Evolutionary conservation across 2,329 filamentous ascomycete genomes (phyloP), one percentile per base, ranked within the genome.

Genomic region (Exophiala aquamarina): DNA sequence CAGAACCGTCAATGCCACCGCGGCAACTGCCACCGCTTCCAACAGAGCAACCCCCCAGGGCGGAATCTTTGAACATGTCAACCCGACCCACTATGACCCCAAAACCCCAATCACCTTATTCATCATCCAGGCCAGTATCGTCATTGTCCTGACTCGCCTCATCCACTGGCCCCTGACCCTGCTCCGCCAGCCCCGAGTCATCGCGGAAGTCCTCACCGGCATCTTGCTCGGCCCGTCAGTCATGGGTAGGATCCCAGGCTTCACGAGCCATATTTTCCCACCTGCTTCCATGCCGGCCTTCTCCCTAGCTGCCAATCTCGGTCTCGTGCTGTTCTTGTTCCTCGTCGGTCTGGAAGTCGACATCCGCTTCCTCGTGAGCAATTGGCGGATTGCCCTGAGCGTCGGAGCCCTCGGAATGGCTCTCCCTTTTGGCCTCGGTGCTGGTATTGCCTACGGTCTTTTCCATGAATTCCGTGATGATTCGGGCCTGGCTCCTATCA

Each of bases 321-420:
- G 90, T 4, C 72, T 95, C 42, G 79, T 94, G 11, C 75, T 95
- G 6, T 95, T 93, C 64, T 73, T 95, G 28, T 95, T 95, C 68
- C 75, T 95, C 48, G 89, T 95, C 18, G 90, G 89, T 2, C 75
- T 95, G 3, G 90, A 95, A 70, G 89, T 91, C 35, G 89, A 95
- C 61, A 73, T 95, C 33, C 79, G 86, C 32, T 83, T 89, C 60
- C 78, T 95, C 50, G 68, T 83, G 20, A 82, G 78, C 60, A 94
- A 95, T 62, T 95, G 89, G 89, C 81, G 79, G 36, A 75, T 90
- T 3, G 89, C 90, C 0, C 66, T 86, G 14, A 86, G 82, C 58
- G 90, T 95, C 2, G 87, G 87, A 1, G 70, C 89, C 0, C 82
- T 84, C 3, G 89, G 89, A 36, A 90, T 95, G 84, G 73, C 81